Evolutionary conservation across 2,329 filamentous ascomycete species (phyloP).

Genomic region (Sarocladium brachiariae): DNA sequence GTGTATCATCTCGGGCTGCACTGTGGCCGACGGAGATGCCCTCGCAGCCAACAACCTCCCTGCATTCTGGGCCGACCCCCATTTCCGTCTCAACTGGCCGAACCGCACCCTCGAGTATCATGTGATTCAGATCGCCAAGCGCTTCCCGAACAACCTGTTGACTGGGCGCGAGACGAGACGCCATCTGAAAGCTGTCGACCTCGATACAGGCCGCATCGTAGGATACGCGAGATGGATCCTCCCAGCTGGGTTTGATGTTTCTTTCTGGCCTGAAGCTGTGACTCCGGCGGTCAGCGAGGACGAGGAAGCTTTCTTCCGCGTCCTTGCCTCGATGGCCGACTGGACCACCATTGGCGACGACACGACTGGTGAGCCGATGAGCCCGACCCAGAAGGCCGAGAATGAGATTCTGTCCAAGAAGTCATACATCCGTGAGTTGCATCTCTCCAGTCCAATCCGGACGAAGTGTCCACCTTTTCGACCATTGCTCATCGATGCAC

Average conservation of each 20-base stretch:
- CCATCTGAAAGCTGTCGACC: constrained; percentile 16
- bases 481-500: no score
- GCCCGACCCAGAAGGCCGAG: constrained; percentile 10
- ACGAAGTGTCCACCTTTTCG: no score
- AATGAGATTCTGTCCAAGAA: constrained; percentile 10
- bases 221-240: constrained; percentile 19
- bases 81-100: constrained; percentile 16
- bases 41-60: constrained; percentile 15
- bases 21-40: constrained; percentile 14
- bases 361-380: constrained; percentile 8
- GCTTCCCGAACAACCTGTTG: constrained; percentile 15
- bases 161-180: constrained; percentile 14
- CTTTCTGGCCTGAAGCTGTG: constrained; percentile 13
- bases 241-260: constrained; percentile 11
- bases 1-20: constrained; percentile 12
- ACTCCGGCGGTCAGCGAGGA: constrained; percentile 13
- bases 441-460: constrained; percentile 2
- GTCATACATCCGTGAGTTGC: constrained; percentile 14
- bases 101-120: constrained; percentile 17
- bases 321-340: constrained; percentile 11
- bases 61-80: constrained; percentile 15
- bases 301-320: constrained; percentile 10
- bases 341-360: constrained; percentile 10
- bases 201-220: constrained; percentile 16
- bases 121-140: constrained; percentile 14